A percentile compares a stretch with the other conserved stretches of the same genome.
These are phyloP conservation scores for Eutypella sp. DNA, from an alignment of 2,329 filamentous ascomycete species.

Conservation along the genomic window DNA sequence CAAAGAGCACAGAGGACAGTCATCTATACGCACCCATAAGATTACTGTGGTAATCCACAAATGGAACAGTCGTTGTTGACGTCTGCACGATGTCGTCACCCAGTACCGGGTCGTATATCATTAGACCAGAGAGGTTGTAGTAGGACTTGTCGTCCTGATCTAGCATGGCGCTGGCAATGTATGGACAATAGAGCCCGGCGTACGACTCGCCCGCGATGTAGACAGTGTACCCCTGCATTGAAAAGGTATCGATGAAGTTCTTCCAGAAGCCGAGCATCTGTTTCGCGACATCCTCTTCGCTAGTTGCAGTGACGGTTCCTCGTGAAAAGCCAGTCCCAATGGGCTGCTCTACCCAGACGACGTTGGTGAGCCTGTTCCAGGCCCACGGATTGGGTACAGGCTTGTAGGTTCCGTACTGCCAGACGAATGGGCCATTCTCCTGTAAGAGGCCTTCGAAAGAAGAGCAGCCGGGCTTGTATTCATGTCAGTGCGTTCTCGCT, in stretches of 20 bases:
- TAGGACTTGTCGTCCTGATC: conserved; percentile 40
- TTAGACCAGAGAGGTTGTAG: conserved; percentile 45
- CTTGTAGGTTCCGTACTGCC: conserved; percentile 64
- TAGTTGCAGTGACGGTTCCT: conserved; percentile 58
- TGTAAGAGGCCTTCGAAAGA: conserved; percentile 67
- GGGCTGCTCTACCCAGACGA: conserved; percentile 71
- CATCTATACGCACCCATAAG: too few species aligned
- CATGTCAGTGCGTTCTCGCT: too few species aligned
- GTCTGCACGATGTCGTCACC: conserved; percentile 40
- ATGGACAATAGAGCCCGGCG: conserved; percentile 49
- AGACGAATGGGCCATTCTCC: conserved; percentile 71
- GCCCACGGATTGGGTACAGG: conserved; percentile 63
- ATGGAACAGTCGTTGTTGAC: conserved; percentile 45
- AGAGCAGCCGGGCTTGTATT: conserved; percentile 46
- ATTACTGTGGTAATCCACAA: conserved; percentile 49
- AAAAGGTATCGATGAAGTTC: conserved; percentile 51
- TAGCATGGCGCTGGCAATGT: conserved; percentile 51
- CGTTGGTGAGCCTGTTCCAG: conserved; percentile 73
- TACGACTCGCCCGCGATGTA: conserved; percentile 53
- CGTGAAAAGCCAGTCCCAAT: conserved; percentile 64
- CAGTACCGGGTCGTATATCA: conserved; percentile 65
- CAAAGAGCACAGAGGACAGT: too few species aligned
- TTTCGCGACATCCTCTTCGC: conserved; percentile 62
- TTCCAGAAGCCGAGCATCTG: conserved; percentile 72
- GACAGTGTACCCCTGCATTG: conserved; percentile 46